phyloP scores from a whole-genome alignment of 257 asterid genomes.

The Lycium barbarum region DNA sequence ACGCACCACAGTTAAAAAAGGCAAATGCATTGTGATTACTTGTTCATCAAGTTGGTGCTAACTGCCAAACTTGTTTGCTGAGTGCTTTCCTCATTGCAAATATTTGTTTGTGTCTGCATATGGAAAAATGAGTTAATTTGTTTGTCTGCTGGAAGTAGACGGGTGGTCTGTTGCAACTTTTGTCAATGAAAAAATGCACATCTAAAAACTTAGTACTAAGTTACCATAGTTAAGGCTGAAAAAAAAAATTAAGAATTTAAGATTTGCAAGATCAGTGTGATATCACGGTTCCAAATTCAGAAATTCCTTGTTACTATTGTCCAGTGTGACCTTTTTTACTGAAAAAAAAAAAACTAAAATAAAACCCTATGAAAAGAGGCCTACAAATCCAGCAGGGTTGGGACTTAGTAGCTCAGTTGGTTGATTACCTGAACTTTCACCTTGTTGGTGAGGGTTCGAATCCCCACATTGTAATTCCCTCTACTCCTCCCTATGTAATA shows the following conservation, averaged over 20 bases:
- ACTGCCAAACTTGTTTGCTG: background rate
- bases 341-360: too few relatives aligned
- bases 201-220: background rate
- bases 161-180: background rate
- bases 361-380: too few relatives aligned
- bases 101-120: background rate
- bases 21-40: background rate
- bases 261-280: background rate
- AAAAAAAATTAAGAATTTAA: background rate
- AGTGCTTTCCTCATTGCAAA: constrained; percentile 19
- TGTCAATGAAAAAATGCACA: background rate
- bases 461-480: too few relatives aligned
- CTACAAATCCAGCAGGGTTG: too few relatives aligned
- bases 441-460: too few relatives aligned
- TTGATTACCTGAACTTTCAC: too few relatives aligned
- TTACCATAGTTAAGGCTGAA: too few relatives aligned
- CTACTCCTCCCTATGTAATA: too few relatives aligned
- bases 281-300: background rate
- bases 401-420: too few relatives aligned
- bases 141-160: background rate
- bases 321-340: too few relatives aligned
- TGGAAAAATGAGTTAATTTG: background rate
- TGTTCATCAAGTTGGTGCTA: background rate
- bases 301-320: background rate
- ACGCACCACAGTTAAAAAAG: background rate